These are phyloP conservation scores for Mortierella antarctica DNA, from an alignment of 192 early-diverging fungal genomes.

Conservation along the genomic window DNA sequence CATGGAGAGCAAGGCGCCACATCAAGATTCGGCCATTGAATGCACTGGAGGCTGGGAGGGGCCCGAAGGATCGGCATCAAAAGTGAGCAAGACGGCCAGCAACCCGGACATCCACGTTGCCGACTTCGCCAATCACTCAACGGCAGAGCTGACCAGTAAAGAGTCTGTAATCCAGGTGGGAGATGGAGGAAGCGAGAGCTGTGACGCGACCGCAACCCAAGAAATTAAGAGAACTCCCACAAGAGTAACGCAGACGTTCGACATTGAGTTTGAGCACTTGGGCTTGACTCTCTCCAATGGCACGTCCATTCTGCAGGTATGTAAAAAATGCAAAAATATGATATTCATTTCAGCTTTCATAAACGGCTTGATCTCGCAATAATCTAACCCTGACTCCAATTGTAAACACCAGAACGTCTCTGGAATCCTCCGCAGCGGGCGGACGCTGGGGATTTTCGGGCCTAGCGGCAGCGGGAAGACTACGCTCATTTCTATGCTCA, in stretches of 20 bases:
- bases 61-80: neutral
- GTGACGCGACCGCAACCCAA: neutral
- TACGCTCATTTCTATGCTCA: conserved; percentile 72
- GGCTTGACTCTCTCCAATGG: conserved; percentile 48
- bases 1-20: neutral
- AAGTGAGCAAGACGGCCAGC: neutral
- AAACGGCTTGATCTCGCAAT: too few species aligned
- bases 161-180: conserved; percentile 17
- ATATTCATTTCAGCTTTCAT: neutral
- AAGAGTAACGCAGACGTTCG: conserved; percentile 53
- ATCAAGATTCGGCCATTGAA: neutral
- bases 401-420: conserved; percentile 56
- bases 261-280: conserved; percentile 67
- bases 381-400: too few species aligned
- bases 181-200: neutral
- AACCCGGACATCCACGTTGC: conserved; percentile 1
- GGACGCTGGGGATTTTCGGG: conserved; percentile 71
- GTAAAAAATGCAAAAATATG: too few species aligned
- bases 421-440: conserved; percentile 61
- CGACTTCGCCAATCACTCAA: conserved; percentile 14
- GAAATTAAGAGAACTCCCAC: neutral
- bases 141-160: conserved; percentile 23
- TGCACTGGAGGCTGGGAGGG: too few species aligned
- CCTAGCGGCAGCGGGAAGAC: conserved; percentile 70
- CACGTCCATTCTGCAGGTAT: conserved; percentile 65